A percentile compares a stretch with the other conserved stretches of the same genome.
Evolutionary conservation across 1,284 basidiomycete genomes (phyloP).

Genomic region (Rhizoctonia solani): DNA sequence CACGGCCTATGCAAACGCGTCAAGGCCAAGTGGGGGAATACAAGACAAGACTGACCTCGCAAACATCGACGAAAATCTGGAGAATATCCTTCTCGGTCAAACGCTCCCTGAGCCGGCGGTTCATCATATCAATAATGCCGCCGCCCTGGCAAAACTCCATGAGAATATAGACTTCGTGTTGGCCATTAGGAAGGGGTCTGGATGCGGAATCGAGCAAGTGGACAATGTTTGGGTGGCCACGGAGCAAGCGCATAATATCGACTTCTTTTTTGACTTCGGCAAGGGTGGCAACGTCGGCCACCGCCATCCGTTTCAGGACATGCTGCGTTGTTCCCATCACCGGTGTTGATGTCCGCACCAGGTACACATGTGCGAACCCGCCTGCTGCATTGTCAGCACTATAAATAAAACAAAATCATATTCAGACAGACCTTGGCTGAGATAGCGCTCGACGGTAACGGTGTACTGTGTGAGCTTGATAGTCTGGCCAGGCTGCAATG

Average conservation of each 20-base stretch:
- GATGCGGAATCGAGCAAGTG: conserved; percentile 94
- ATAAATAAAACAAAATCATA: conserved; percentile 11
- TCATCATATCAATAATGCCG: conserved; percentile 99
- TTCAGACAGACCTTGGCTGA: conserved; percentile 81
- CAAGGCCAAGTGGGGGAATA: background rate
- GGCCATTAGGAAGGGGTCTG: conserved; percentile 77
- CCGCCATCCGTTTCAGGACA: conserved; percentile 96
- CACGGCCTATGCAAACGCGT: conserved; percentile 58
- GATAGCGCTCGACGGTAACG: conserved; percentile 86
- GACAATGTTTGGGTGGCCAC: conserved; percentile 91
- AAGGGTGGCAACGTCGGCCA: conserved; percentile 86
- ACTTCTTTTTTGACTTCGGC: conserved; percentile 98
- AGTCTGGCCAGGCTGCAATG: conserved; percentile 70
- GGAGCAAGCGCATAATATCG: conserved; percentile 91
- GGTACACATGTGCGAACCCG: conserved; percentile 98
- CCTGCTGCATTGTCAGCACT: conserved; percentile 55
- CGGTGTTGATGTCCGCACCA: conserved; percentile 83
- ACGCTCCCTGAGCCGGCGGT: conserved; percentile 89
- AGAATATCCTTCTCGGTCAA: conserved; percentile 95
- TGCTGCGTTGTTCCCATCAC: conserved; percentile 91
- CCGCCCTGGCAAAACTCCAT: conserved; percentile 97
- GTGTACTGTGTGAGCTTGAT: conserved; percentile 89
- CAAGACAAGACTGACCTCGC: conserved; percentile 56
- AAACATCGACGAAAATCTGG: conserved; percentile 95
- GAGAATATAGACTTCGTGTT: conserved; percentile 96